phyloP scores from a whole-genome alignment of 495 filamentous ascomycete genomes.

The Penicilliopsis zonata region DNA sequence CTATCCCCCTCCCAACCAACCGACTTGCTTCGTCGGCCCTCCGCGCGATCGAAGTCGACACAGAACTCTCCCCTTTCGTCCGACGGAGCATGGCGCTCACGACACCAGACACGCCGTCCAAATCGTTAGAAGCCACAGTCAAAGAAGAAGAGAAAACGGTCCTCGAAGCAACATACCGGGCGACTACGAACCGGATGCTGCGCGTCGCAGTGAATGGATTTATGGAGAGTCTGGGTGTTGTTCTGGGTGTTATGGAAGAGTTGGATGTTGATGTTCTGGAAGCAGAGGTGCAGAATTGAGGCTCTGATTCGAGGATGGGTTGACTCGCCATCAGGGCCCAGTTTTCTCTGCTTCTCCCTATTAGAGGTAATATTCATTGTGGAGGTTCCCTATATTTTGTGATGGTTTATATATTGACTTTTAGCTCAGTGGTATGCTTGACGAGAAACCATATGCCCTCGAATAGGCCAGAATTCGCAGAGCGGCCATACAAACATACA shows the following conservation, averaged over 20 bases:
- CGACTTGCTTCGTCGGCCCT: conserved; percentile 69
- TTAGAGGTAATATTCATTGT: too few relatives aligned
- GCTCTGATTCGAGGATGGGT: too few relatives aligned
- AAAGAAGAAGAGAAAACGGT: conserved; percentile 38
- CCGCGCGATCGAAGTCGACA: conserved; percentile 69
- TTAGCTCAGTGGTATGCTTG: too few relatives aligned
- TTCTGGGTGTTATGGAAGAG: conserved; percentile 78
- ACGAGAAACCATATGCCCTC: too few relatives aligned
- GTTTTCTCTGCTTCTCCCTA: too few relatives aligned
- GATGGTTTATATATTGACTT: too few relatives aligned
- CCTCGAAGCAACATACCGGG: conserved; percentile 66
- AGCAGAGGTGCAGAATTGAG: conserved; percentile 5
- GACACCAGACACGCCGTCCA: conserved; percentile 10
- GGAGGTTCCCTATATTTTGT: too few relatives aligned
- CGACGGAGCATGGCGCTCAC: conserved; percentile 53
- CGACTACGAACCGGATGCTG: conserved; percentile 91
- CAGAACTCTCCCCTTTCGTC: conserved; percentile 77
- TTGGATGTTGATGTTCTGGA: conserved; percentile 73
- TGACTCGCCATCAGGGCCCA: too few relatives aligned
- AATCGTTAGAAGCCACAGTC: conserved; percentile 14
- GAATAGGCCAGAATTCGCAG: too few relatives aligned
- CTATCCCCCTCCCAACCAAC: conserved; percentile 71
- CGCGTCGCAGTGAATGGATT: conserved; percentile 97
- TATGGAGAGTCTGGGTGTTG: conserved; percentile 77
- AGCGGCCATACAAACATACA: too few relatives aligned